Conservation (phyloP, 2,329 filamentous ascomycete genomes). For the Fusarium pseudoanthophilum region DNA sequence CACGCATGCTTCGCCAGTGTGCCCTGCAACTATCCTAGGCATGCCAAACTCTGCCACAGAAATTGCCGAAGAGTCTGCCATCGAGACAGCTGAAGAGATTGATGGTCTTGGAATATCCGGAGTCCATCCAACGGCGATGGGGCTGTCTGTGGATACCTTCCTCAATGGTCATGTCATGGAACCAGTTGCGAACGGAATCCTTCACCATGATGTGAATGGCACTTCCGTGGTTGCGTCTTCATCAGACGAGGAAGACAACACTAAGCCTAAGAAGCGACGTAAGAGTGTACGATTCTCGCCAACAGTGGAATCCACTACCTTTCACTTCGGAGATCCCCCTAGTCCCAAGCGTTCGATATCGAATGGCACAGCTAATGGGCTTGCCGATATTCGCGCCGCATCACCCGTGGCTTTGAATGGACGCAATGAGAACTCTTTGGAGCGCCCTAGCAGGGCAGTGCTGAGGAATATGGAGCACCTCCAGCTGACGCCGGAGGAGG, state of each 20-base stretch:
- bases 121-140: constrained; percentile 3
- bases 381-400: constrained; percentile 22
- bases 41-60: constrained; percentile 62
- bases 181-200: neutral
- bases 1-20: constrained; percentile 52
- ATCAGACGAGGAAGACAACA: constrained; percentile 33
- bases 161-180: neutral
- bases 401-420: constrained; percentile 13
- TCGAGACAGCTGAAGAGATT: neutral
- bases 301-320: constrained; percentile 72
- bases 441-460: neutral
- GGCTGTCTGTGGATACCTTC: constrained; percentile 14
- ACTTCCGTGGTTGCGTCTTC: constrained; percentile 22
- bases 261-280: constrained; percentile 52
- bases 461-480: constrained; percentile 78
- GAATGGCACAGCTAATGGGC: constrained; percentile 20
- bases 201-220: constrained; percentile 8
- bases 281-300: constrained; percentile 80
- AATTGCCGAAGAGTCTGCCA: neutral
- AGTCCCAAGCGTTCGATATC: constrained; percentile 53
- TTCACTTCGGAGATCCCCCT: constrained; percentile 63
- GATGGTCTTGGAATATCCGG: constrained; percentile 9
- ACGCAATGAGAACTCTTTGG: neutral
- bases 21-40: constrained; percentile 58
- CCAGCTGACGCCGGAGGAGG: constrained; percentile 90